Evolutionary conservation across 192 early-diverging fungal genomes (phyloP).

Genomic region (Gamsiella multidivaricata): DNA sequence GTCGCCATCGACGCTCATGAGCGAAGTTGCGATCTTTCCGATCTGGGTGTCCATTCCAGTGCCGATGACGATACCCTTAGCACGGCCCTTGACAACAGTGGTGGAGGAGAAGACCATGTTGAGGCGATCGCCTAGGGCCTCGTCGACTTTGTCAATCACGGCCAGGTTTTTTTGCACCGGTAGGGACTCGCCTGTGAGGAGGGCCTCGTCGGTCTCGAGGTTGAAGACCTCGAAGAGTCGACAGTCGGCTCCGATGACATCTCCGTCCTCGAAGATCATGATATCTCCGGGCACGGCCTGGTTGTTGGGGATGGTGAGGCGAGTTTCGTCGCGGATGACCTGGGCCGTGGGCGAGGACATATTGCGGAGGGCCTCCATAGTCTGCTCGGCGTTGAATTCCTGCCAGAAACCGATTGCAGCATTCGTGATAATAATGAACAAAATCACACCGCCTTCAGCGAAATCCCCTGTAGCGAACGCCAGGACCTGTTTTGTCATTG

Average conservation of each 20-base stretch:
- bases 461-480: conserved; percentile 77
- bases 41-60: conserved; percentile 93
- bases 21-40: conserved; percentile 89
- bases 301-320: conserved; percentile 76
- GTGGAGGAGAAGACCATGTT: conserved; percentile 94
- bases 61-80: conserved; percentile 87
- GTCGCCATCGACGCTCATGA: conserved; percentile 66
- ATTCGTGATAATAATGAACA: conserved; percentile 85
- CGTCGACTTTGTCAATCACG: conserved; percentile 73
- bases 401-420: conserved; percentile 91
- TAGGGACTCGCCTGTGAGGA: conserved; percentile 92
- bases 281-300: conserved; percentile 90
- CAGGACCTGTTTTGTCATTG: conserved; percentile 52
- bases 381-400: conserved; percentile 93
- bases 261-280: conserved; percentile 91
- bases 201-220: conserved; percentile 91
- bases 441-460: conserved; percentile 81
- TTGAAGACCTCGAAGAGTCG: conserved; percentile 88
- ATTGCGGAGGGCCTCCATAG: conserved; percentile 92
- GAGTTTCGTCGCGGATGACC: conserved; percentile 87
- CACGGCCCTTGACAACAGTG: conserved; percentile 88
- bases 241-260: conserved; percentile 92
- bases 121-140: conserved; percentile 88
- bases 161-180: conserved; percentile 79
- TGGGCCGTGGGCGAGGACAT: conserved; percentile 88